These are phyloP conservation scores for Phytopythium mirpurense DNA, from an alignment of 352 stramenopile genomes.

Conservation along the genomic window DNA sequence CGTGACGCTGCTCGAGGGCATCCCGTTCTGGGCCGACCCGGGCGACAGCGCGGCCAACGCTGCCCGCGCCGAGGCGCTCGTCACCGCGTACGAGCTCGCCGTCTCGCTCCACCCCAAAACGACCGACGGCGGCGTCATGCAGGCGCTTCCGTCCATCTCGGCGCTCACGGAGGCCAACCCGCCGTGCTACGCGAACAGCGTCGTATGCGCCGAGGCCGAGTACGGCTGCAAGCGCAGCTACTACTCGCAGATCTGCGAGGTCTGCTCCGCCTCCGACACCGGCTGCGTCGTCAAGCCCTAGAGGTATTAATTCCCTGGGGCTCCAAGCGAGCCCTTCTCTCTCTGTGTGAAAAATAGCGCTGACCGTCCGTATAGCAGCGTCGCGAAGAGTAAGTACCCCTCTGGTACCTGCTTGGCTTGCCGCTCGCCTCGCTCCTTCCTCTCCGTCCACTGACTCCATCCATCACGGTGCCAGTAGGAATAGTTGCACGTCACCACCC, in stretches of 20 bases:
- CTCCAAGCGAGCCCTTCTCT: no score
- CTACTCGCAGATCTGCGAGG: conserved; percentile 54
- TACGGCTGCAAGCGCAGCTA: conserved; percentile 51
- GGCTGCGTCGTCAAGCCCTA: conserved; percentile 35
- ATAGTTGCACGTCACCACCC: no score
- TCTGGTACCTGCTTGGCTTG: no score
- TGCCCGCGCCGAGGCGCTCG: conserved; percentile 31
- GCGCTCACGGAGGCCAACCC: conserved; percentile 38
- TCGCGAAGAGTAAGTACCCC: no score
- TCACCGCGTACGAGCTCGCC: conserved; percentile 37
- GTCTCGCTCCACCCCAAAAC: conserved; percentile 23
- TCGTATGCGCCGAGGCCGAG: conserved; percentile 29
- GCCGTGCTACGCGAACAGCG: conserved; percentile 57
- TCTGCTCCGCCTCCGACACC: conserved; percentile 23
- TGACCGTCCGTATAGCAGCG: no score
- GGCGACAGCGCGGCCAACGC: conserved; percentile 34
- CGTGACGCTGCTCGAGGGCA: conserved; percentile 27
- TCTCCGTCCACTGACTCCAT: no score
- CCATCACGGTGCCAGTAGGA: no score
- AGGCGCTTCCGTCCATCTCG: conserved; percentile 32
- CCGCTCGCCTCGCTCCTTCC: no score
- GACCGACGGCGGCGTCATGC: conserved; percentile 36
- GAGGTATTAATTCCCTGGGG: neutral
- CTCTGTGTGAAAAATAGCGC: no score
- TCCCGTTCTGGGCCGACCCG: conserved; percentile 69